Percentiles rank a stretch among this genome's conserved stretches.
phyloP scores from a whole-genome alignment of 805 yeast genomes.

The Candida ponderosae region DNA sequence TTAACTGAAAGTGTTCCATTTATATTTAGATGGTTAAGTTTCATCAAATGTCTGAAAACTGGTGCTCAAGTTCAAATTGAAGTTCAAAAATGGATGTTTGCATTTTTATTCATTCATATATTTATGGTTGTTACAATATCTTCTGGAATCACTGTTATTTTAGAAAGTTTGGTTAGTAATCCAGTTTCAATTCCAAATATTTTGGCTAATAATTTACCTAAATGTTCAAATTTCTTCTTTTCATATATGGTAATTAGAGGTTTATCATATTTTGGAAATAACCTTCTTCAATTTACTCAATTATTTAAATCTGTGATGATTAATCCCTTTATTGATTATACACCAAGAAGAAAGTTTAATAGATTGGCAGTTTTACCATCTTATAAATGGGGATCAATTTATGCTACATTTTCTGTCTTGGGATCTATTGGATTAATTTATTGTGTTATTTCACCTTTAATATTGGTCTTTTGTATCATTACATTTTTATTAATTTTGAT shows the following conservation, averaged over 20 bases:
- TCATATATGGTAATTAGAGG: slow-evolving; percentile 73
- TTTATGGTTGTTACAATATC: slow-evolving; percentile 81
- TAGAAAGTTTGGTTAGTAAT: slow-evolving; percentile 53
- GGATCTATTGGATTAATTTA: slow-evolving; percentile 76
- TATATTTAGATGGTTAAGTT: slow-evolving; percentile 46
- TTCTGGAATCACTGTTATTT: slow-evolving; percentile 61
- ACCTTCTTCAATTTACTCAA: slow-evolving; percentile 51
- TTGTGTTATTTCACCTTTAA: slow-evolving; percentile 72
- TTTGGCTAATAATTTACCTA: slow-evolving; percentile 74
- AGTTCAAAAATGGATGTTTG: slow-evolving; percentile 70
- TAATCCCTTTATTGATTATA: slow-evolving; percentile 32
- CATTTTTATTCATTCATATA: slow-evolving; percentile 73
- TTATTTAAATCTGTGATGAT: slow-evolving; percentile 32
- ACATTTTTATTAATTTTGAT: slow-evolving; percentile 49
- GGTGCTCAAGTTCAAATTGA: slow-evolving; percentile 60
- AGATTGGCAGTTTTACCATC: slow-evolving; percentile 35
- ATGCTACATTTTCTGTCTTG: slow-evolving; percentile 69
- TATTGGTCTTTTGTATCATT: slow-evolving; percentile 50
- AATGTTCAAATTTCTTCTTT: slow-evolving; percentile 79
- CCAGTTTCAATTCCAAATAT: slow-evolving; percentile 69
- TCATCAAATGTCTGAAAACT: slow-evolving; percentile 51
- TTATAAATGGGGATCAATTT: slow-evolving; percentile 73
- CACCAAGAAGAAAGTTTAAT: slow-evolving; percentile 53
- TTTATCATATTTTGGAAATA: slow-evolving; percentile 65
- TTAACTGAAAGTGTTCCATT: slow-evolving; percentile 57